Percentiles rank a stretch among this genome's conserved stretches.
phyloP scores from a whole-genome alignment of 352 stramenopile species.

The Globisporangium ultimum region DNA sequence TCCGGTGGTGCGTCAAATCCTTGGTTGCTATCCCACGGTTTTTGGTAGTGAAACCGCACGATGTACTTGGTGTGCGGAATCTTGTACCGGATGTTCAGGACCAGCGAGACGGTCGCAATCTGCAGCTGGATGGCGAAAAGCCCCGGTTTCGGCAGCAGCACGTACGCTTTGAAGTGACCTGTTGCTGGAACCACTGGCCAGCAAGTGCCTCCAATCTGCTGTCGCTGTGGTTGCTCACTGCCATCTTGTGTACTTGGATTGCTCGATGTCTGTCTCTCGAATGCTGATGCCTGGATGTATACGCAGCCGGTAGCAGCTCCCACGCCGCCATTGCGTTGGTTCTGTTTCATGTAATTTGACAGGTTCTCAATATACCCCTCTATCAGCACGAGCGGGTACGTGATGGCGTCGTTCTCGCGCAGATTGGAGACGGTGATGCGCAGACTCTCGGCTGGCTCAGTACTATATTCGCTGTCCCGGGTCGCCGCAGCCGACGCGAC shows the following conservation, averaged over 20 bases:
- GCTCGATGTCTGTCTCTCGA: no score
- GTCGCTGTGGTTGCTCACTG: not conserved
- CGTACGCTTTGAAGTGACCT: constrained; percentile 61
- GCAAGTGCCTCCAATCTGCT: constrained; percentile 13
- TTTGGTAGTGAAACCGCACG: constrained; percentile 73
- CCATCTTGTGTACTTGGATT: no score
- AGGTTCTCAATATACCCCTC: constrained; percentile 33
- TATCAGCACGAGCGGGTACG: constrained; percentile 49
- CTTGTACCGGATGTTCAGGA: constrained; percentile 39
- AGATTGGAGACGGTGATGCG: constrained; percentile 78
- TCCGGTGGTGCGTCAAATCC: constrained; percentile 54
- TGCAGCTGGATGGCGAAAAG: constrained; percentile 28
- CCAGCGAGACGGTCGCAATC: constrained; percentile 8
- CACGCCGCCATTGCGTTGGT: constrained; percentile 19
- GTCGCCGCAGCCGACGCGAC: not conserved
- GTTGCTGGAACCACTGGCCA: constrained; percentile 41
- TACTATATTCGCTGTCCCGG: not conserved
- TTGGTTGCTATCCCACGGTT: constrained; percentile 36
- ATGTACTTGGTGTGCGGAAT: constrained; percentile 24
- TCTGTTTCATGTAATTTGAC: not conserved
- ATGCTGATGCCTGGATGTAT: constrained; percentile 10
- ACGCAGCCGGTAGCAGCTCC: constrained; percentile 22
- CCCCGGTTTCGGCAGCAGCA: constrained; percentile 45
- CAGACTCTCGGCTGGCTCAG: not conserved
- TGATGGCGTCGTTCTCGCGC: constrained; percentile 66